Conservation (phyloP, 2,329 filamentous ascomycete genomes). For the Fusarium miscanthi region DNA sequence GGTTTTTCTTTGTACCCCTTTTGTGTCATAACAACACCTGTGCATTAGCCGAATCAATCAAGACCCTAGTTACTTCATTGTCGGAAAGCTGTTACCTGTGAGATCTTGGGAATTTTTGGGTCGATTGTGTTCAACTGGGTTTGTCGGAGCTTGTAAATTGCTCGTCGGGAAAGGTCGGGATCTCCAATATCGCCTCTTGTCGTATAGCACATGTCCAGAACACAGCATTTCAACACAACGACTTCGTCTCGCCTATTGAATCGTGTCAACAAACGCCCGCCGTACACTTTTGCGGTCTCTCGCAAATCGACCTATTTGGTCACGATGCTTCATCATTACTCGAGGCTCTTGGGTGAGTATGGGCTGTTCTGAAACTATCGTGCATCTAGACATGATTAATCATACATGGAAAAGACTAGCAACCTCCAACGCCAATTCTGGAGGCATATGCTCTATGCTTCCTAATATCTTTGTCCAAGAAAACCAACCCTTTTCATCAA, state of each 20-base stretch:
- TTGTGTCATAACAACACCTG: constrained; percentile 67
- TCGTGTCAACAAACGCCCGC: not conserved
- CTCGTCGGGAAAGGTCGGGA: constrained; percentile 44
- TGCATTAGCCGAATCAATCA: constrained; percentile 69
- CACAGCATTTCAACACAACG: constrained; percentile 26
- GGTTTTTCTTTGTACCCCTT: constrained; percentile 64
- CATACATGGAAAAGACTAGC: constrained; percentile 28
- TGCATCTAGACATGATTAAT: constrained; percentile 21
- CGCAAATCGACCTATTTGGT: not conserved
- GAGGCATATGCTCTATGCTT: constrained; percentile 20
- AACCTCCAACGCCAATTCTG: constrained; percentile 39
- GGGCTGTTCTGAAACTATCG: constrained; percentile 6
- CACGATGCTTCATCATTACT: not conserved
- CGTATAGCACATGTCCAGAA: constrained; percentile 30
- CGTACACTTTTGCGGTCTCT: not conserved
- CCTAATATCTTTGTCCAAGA: constrained; percentile 27
- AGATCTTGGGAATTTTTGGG: constrained; percentile 30
- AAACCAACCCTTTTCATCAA: constrained; percentile 15
- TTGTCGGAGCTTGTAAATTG: constrained; percentile 38
- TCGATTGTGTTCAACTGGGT: constrained; percentile 36
- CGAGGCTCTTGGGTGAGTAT: not conserved
- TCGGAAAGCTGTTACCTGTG: constrained; percentile 36
- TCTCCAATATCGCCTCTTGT: constrained; percentile 38
- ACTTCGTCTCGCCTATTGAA: not conserved
- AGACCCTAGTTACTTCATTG: constrained; percentile 47